Conservation (phyloP, 2,329 filamentous ascomycete genomes). For the Penicillium hesseltinei region DNA sequence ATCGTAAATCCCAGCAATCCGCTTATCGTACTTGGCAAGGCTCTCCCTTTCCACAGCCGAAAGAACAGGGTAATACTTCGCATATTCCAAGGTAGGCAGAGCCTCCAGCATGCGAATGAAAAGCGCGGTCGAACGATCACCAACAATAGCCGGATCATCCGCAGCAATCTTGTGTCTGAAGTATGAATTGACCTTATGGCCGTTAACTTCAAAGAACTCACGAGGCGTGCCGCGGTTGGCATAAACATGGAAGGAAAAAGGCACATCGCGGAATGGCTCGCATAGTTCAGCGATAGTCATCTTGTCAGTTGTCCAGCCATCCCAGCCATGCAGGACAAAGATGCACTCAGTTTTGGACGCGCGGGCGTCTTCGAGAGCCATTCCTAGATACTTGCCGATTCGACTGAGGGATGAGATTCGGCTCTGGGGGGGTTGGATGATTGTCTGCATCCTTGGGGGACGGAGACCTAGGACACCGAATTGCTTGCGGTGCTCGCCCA, state of each 20-base stretch:
- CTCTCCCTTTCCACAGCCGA: background rate
- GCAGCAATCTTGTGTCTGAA: background rate
- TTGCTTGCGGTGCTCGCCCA: slow-evolving; percentile 2
- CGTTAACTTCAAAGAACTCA: slow-evolving; percentile 4
- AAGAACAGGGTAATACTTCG: background rate
- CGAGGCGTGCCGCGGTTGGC: background rate
- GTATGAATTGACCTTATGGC: background rate
- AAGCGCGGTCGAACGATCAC: background rate
- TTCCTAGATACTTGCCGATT: background rate
- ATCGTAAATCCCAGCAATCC: background rate
- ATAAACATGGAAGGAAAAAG: slow-evolving; percentile 1
- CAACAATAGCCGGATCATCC: background rate
- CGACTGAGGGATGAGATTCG: background rate
- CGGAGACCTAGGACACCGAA: background rate
- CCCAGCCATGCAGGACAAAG: slow-evolving; percentile 4
- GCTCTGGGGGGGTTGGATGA: background rate
- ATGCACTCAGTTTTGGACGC: background rate
- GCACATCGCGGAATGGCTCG: background rate
- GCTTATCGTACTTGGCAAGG: slow-evolving; percentile 1
- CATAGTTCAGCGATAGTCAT: background rate
- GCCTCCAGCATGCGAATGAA: slow-evolving; percentile 2
- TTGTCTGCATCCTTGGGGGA: slow-evolving; percentile 4
- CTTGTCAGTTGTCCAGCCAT: slow-evolving; percentile 4
- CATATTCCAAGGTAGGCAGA: background rate
- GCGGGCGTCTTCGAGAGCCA: slow-evolving; percentile 3